Conservation (phyloP, 257 asterid genomes). For the Solanum bulbocastanum region DNA sequence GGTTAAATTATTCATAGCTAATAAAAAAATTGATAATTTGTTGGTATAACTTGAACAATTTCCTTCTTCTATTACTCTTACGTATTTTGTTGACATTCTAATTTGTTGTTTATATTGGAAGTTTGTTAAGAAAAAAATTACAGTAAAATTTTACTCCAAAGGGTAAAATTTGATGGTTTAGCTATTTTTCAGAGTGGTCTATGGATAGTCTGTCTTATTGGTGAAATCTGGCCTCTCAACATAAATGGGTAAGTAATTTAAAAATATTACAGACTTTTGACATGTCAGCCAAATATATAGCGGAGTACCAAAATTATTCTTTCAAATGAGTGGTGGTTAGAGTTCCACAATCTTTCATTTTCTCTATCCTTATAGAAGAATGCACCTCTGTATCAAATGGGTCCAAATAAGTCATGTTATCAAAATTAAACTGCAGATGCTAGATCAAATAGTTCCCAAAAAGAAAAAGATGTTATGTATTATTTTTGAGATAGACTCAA, state of each 20-base stretch:
- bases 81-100: constrained; percentile 31
- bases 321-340: background rate
- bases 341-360: background rate
- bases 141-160: background rate
- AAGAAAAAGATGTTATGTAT: background rate
- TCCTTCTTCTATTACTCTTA: constrained; percentile 35
- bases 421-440: background rate
- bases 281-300: background rate
- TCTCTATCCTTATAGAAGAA: background rate
- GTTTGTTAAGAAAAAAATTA: background rate
- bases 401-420: background rate
- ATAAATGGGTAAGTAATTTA: background rate
- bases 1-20: background rate
- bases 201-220: constrained; percentile 3
- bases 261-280: background rate
- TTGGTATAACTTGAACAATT: background rate
- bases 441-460: background rate
- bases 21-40: background rate
- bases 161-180: constrained; percentile 16
- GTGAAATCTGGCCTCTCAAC: background rate
- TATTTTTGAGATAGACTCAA: background rate
- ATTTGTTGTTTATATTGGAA: background rate
- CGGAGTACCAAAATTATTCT: background rate
- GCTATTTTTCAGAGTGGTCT: constrained; percentile 23
- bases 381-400: background rate